Base-by-base conservation (phyloP, 805 yeast species). In the Huiozyma naganishii region DNA sequence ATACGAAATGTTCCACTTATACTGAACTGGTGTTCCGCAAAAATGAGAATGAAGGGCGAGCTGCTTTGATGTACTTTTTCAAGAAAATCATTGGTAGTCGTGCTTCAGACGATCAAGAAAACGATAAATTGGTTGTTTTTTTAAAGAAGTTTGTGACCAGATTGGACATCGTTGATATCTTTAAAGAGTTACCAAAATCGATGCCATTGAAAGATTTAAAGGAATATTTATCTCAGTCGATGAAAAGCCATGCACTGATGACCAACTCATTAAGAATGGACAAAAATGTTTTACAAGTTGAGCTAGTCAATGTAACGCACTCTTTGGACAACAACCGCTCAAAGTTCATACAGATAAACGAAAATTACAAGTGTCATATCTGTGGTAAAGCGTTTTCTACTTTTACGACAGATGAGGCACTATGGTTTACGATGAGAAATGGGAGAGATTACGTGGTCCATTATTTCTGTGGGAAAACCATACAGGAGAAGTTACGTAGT, bases 1-100 rank as follows among this genome's bases (percentile, higher is more conserved):
- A 75, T 40, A 61, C 61, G 17, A 64, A 67, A n/a, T 83, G 95
- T 0, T 71, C 81, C 47, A 56, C 63, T 3, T 83, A 83, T 52
- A 80, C 92, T 48, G 60, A 72, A 1, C 65, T 65, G 4, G 63
- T 83, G 0, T 74, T 71, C 47, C 45, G 63, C 1, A 45, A 52
- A 2, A 67, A 72, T 39, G 35, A 58, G 8, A 55, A 52, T 0
- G 48, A 58, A 13, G 83, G 85, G 2, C 49, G 59, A 28, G 46
- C 56, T 5, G 58, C 74, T 7, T 64, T 82, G n/a, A 23, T 54
- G n/a, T 46, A 48, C 7, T 45, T 65, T 32, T 61, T 77, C n/a
- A 58, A 64, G 45, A 59, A 65, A 36, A 58, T 70, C 35, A 54
- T 62, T n/a, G 60, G 59, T 10, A 61, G 64, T 35, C 47, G 58